Conservation (phyloP, 169 alveolate genomes). For the Plasmodium falciparum region DNA sequence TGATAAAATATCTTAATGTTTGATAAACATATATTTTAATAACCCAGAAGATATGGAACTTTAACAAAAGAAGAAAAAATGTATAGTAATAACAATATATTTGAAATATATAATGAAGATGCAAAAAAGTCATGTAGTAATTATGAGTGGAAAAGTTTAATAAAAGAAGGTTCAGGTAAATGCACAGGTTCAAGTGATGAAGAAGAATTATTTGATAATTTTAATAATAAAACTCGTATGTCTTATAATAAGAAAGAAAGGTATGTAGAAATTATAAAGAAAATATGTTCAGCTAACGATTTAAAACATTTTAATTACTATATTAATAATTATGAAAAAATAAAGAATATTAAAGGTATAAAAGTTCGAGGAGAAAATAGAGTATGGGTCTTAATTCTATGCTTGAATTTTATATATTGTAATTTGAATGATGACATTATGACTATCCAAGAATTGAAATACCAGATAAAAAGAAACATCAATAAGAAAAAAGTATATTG, state of each 20-base stretch:
- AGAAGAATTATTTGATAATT: slow-evolving; percentile 20
- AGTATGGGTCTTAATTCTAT: slow-evolving; percentile 53
- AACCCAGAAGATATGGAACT: no score
- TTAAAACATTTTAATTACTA: slow-evolving; percentile 44
- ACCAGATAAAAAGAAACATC: slow-evolving; percentile 56
- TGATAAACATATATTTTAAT: no score
- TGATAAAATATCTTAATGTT: no score
- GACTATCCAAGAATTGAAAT: slow-evolving; percentile 68
- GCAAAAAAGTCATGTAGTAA: no score
- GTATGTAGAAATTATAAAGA: slow-evolving; percentile 35
- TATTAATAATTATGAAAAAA: slow-evolving; percentile 70
- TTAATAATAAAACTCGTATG: slow-evolving; percentile 10
- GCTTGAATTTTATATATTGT: slow-evolving; percentile 70
- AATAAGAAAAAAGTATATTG: slow-evolving; percentile 51
- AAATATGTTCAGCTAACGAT: slow-evolving; percentile 64
- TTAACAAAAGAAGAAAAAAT: background rate
- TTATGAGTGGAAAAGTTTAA: background rate
- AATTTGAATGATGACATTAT: slow-evolving; percentile 62
- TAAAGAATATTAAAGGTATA: slow-evolving; percentile 57
- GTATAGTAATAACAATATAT: background rate
- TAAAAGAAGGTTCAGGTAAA: background rate
- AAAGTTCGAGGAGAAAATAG: slow-evolving; percentile 67
- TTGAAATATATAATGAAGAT: background rate
- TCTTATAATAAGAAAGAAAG: slow-evolving; percentile 18
- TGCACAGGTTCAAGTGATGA: background rate